Evolutionary conservation across 2,329 filamentous ascomycete species (phyloP), one percentile per base, ranked within the genome.

Genomic region (Grosmannia huntii): DNA sequence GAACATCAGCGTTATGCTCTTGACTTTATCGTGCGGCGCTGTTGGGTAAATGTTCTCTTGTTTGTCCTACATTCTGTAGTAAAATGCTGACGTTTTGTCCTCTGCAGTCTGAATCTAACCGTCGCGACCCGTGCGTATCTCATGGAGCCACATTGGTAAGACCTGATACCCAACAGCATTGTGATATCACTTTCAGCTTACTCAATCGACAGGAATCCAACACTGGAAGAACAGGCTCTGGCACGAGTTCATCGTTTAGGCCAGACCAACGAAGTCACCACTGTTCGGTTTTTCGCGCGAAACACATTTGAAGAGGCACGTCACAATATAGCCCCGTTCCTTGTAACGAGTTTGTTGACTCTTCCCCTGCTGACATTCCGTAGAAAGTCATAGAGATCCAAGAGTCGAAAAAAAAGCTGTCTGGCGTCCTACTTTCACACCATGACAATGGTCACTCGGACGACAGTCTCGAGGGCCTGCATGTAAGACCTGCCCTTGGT

Each of bases 11-110:
- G 73, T 80, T 4, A 70, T 79, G 57, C 68, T 81, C 0, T 64
- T 80, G 1, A 79, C 77, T 0, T 65, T 80, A 1, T 72, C 73
- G 0, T 81, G 78, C 56, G 79, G 76, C 41, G 75, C 76, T n/a
- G 73, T 75, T 25, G 77, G 78, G 75, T 76, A 64, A 65, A 72
- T 27, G 10, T 19, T 16, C 5, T 12, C 33, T 54, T 52, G 9
- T 6, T 7, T 23, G 28, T 11, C n/a, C n/a, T 46, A 61, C 16
- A 51, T 62, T 38, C 36, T 38, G 36, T 16, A 16, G 36, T 38
- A 16, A 6, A 28, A 28, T 21, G 0, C n/a, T 53, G 19, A 31
- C 54, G 1, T n/a, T 5, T n/a, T 49, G 25, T 1, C 19, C 5
- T 7, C 9, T 52, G n/a, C 16, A 76, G 75, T 0, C 66, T 79